Base-by-base conservation (phyloP, 176 grass and related monocot genomes). In the Triticum turgidum region DNA sequence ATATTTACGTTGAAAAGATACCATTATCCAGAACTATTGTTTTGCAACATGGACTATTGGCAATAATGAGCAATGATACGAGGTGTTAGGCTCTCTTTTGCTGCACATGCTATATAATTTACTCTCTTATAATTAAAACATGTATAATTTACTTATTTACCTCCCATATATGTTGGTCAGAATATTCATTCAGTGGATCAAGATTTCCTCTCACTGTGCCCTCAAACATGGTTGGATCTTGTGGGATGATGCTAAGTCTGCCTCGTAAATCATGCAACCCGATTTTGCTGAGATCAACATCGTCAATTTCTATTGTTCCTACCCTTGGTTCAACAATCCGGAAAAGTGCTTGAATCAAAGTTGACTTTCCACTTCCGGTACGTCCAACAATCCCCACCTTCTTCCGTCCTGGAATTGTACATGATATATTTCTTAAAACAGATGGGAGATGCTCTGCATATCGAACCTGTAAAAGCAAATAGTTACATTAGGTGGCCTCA, bases 401-500 rank as follows among this genome's bases (percentile, higher is more conserved):
- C 83, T 92, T 96, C 67, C 84, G 86, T 94, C 94, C 93, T 82
- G 97, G 94, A 87, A 98, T 89, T 83, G 84, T 81, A 79, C 96
- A 98, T 73, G 93, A 94, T 87, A 98, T 90, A 54, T 89, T 93
- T 88, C 90, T 92, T 69, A 98, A 79, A 37, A 98, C 93, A 45
- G 96, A 98, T 85, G 96, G 96, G 34, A 98, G 84, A 88, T 98
- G 90, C 44, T 98, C 93, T 80, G 90, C 96, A 83, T 98, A 98
- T 83, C 93, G 88, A 84, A 98, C 92, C 96, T 98, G 89, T 84
- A 89, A 71, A 91, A 82, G 25, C 1, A 22, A 86, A 74, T 69
- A 82, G 27, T 54, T 21, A 78, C 18, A 81, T 85, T 70, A 85
- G 41, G 5, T 80, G 52, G 58, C 44, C 44, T 83, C 56, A 75